Evolutionary conservation across 2,329 filamentous ascomycete species (phyloP), one percentile per base, ranked within the genome.

Genomic region (Apiospora aurea): DNA sequence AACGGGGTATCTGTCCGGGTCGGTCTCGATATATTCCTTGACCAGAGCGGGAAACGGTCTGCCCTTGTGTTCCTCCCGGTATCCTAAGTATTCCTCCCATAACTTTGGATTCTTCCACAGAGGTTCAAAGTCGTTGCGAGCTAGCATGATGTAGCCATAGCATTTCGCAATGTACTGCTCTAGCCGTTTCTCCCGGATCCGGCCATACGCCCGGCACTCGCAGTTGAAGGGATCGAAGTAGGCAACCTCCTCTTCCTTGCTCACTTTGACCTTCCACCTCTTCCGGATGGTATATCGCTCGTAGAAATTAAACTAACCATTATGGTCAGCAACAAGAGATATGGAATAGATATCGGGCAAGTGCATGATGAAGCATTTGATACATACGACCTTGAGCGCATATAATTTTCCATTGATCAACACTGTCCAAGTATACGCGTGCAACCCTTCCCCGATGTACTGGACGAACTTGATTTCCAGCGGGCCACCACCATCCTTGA

Each of bases 331-430:
- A n/a, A n/a, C n/a, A n/a, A n/a, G n/a, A n/a, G n/a, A n/a, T n/a
- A n/a, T n/a, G n/a, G n/a, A n/a, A n/a, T n/a, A n/a, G n/a, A n/a
- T n/a, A n/a, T n/a, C n/a, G n/a, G n/a, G n/a, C n/a, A n/a, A n/a
- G n/a, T n/a, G n/a, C n/a, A n/a, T n/a, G 8, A 34, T 26, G 14
- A 16, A 16, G 3, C 26, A 18, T 26, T 5, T 2, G 16, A 10
- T 10, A 16, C 70, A 7, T 53, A 68, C 70, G n/a, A 71, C 24
- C 24, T 71, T 71, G 46, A 71, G 70, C 13, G 46, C 70, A 57
- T 71, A 71, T 16, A 44, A n/a, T 38, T 68, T 67, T 29, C 41
- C 61, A n/a, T 71, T 57, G 7, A 71, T 71, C 21, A 24, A 24
- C 2, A 71, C 70, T 29, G 43, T 34, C 70, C 70, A 71, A n/a